A percentile compares a stretch with the other conserved stretches of the same genome.
These are phyloP conservation scores for Aspergillus clavatus DNA, from an alignment of 2,329 filamentous ascomycete species.

Conservation along the genomic window DNA sequence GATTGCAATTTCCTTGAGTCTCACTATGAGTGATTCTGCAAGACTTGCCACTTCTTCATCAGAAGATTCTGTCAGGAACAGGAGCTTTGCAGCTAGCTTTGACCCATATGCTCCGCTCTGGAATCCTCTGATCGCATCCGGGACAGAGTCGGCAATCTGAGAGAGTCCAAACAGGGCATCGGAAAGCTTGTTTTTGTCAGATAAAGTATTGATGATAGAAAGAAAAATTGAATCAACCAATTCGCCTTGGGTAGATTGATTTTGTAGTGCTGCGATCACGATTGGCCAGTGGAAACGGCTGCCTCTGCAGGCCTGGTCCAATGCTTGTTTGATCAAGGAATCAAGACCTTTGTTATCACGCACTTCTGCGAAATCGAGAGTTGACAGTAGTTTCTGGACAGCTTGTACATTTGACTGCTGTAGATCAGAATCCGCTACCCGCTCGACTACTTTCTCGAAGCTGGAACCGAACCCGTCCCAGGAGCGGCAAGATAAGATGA, in stretches of 20 bases:
- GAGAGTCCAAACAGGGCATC: conserved; percentile 43
- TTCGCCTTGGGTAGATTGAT: conserved; percentile 30
- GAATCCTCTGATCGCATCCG: conserved; percentile 41
- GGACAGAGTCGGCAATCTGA: conserved; percentile 39
- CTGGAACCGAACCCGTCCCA: conserved; percentile 38
- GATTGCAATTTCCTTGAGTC: conserved; percentile 33
- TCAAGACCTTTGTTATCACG: conserved; percentile 31
- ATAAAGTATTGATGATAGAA: conserved; percentile 39
- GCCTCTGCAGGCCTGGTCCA: conserved; percentile 34
- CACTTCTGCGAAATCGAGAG: conserved; percentile 34
- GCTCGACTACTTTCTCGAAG: conserved; percentile 34
- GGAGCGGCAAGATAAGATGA: conserved; percentile 55
- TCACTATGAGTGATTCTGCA: conserved; percentile 31
- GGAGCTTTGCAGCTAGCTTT: conserved; percentile 48
- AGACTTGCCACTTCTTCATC: conserved; percentile 48
- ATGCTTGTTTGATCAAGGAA: conserved; percentile 31
- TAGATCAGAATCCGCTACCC: conserved; percentile 29
- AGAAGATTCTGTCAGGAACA: conserved; percentile 51
- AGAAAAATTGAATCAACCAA: conserved; percentile 35
- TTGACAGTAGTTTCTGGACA: conserved; percentile 37
- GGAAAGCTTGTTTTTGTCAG: conserved; percentile 32
- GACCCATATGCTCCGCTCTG: conserved; percentile 44
- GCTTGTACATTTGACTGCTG: conserved; percentile 30
- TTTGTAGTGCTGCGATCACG: conserved; percentile 36
- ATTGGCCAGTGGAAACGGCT: conserved; percentile 36